These are phyloP conservation scores for Ophiostoma ips DNA, from an alignment of 2,329 filamentous ascomycete genomes.

Conservation along the genomic window DNA sequence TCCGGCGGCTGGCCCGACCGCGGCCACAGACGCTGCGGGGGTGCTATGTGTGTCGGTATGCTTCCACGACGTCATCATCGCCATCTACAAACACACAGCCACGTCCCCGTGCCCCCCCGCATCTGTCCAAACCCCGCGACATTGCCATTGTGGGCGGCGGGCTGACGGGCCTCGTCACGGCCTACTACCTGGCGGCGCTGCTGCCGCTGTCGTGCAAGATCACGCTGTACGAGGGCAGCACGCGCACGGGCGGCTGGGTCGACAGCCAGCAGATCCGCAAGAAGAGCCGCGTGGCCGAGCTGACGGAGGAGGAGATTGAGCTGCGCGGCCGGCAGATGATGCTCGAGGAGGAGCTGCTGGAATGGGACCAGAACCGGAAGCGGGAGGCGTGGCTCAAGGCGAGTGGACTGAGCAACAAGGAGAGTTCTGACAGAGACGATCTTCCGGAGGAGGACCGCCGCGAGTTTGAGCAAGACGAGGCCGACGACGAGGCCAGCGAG, in stretches of 20 bases:
- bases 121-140: not conserved
- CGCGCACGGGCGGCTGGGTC: slow-evolving; percentile 72
- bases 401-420: too few species aligned
- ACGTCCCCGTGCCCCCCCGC: not conserved
- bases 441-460: not conserved
- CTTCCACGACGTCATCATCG: not conserved
- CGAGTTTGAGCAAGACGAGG: not conserved
- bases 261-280: slow-evolving; percentile 39
- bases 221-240: slow-evolving; percentile 63
- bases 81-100: not conserved
- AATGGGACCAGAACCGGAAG: not conserved
- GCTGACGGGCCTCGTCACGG: slow-evolving; percentile 66
- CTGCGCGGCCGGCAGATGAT: not conserved
- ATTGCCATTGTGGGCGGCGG: slow-evolving; percentile 67
- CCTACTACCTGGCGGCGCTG: slow-evolving; percentile 60
- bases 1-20: too few species aligned
- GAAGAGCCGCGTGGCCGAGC: not conserved
- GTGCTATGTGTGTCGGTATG: not conserved
- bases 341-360: not conserved
- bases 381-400: slow-evolving; percentile 15
- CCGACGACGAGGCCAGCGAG: not conserved
- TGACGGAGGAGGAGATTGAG: not conserved
- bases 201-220: slow-evolving; percentile 53
- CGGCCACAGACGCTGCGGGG: too few species aligned
- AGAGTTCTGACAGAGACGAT: too few species aligned